phyloP scores from a whole-genome alignment of 2,329 filamentous ascomycete species.

The Botrytis paeoniae region DNA sequence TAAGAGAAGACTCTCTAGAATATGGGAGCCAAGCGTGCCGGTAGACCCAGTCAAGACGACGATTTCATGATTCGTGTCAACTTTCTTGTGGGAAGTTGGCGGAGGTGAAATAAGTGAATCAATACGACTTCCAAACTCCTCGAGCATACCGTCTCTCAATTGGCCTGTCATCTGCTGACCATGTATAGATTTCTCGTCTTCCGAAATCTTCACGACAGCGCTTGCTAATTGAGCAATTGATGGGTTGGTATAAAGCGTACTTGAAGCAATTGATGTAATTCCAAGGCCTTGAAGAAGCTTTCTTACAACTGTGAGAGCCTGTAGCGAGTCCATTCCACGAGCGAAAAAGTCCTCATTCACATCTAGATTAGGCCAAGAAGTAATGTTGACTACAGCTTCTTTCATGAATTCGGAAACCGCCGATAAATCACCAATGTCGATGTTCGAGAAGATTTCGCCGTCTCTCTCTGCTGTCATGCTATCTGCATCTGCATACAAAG shows the following conservation, averaged over 20 bases:
- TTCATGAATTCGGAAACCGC: neutral
- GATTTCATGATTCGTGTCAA: neutral
- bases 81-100: neutral
- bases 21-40: neutral
- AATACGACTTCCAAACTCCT: neutral
- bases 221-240: neutral
- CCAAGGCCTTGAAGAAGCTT: neutral
- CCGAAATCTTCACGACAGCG: neutral
- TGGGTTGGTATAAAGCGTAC: neutral
- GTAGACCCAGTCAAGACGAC: neutral
- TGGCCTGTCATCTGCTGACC: neutral
- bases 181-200: neutral
- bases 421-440: neutral
- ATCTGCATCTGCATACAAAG: neutral
- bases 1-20: neutral
- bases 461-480: neutral
- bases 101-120: neutral
- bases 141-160: neutral
- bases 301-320: neutral
- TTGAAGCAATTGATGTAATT: neutral
- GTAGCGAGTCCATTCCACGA: neutral
- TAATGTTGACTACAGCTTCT: neutral
- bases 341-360: neutral
- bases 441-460: neutral
- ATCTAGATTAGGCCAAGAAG: neutral